Percentiles rank a stretch among this genome's conserved stretches.
These are phyloP conservation scores for Nemania diffusa DNA, from an alignment of 2,329 filamentous ascomycete genomes.

Conservation along the genomic window DNA sequence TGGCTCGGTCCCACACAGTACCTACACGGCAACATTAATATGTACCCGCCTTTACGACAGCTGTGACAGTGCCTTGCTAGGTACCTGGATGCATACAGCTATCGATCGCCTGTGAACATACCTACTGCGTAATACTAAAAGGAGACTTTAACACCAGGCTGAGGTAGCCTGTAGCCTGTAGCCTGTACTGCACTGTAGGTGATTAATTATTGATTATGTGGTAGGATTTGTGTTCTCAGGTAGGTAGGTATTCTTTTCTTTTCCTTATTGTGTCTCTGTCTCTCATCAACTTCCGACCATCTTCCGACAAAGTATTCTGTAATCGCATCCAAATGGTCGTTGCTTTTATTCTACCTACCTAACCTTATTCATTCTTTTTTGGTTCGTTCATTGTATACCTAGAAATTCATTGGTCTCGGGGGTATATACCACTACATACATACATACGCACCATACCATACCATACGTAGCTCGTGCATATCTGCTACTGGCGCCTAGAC, in stretches of 20 bases:
- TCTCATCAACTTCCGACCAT: slow-evolving; percentile 10
- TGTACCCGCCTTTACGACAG: slow-evolving; percentile 10
- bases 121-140: too few species aligned
- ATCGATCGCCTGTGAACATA: not conserved
- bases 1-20: slow-evolving; percentile 32
- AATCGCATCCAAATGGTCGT: slow-evolving; percentile 14
- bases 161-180: too few species aligned
- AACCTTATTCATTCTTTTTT: slow-evolving; percentile 11
- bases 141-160: too few species aligned
- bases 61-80: not conserved
- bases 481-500: not conserved
- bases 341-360: slow-evolving; percentile 12
- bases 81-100: not conserved
- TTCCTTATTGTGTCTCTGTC: slow-evolving; percentile 1
- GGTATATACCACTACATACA: slow-evolving; percentile 10
- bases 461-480: slow-evolving; percentile 23
- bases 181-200: slow-evolving; percentile 9
- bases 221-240: slow-evolving; percentile 22
- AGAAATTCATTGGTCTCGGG: slow-evolving; percentile 21
- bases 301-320: not conserved
- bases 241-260: not conserved
- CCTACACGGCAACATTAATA: slow-evolving; percentile 5
- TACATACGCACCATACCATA: too few species aligned
- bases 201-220: too few species aligned
- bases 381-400: slow-evolving; percentile 23